phyloP scores from a whole-genome alignment of 1,284 basidiomycete species.

The Exobasidium cylindrosporum region DNA sequence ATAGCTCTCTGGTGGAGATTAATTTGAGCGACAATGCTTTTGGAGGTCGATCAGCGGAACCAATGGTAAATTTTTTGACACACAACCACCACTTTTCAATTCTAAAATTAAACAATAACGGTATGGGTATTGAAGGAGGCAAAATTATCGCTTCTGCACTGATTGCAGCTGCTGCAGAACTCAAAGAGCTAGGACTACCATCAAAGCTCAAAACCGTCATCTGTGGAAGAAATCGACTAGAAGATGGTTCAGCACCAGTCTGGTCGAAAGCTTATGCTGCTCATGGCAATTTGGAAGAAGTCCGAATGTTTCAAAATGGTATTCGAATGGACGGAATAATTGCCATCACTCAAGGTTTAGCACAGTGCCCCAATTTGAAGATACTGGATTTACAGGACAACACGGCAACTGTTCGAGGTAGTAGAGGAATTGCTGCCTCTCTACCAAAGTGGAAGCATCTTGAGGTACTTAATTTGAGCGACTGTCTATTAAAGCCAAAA shows the following conservation, averaged over 20 bases:
- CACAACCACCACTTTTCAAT: constrained; percentile 66
- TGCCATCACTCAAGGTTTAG: constrained; percentile 73
- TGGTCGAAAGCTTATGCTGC: constrained; percentile 87
- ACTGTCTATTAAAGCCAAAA: constrained; percentile 75
- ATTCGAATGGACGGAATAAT: constrained; percentile 90
- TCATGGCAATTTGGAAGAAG: constrained; percentile 73
- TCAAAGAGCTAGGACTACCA: constrained; percentile 66
- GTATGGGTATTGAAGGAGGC: constrained; percentile 89
- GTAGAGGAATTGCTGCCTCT: constrained; percentile 71
- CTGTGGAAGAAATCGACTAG: constrained; percentile 90
- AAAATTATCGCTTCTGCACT: constrained; percentile 81
- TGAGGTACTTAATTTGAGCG: constrained; percentile 78
- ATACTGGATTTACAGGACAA: constrained; percentile 93
- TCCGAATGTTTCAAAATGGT: constrained; percentile 93
- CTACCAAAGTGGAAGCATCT: constrained; percentile 70
- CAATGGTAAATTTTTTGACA: constrained; percentile 77
- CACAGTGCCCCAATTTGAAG: constrained; percentile 68
- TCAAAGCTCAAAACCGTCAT: constrained; percentile 77
- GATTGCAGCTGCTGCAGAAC: constrained; percentile 70
- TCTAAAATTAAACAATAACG: constrained; percentile 94
- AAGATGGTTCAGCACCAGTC: constrained; percentile 77
- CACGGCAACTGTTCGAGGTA: constrained; percentile 75
- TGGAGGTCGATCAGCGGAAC: constrained; percentile 89
- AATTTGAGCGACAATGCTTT: constrained; percentile 96
- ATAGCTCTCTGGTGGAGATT: constrained; percentile 77